Evolutionary conservation across 768 basidiomycete genomes (phyloP).

Genomic region (Hygrophoropsis aurantiaca): DNA sequence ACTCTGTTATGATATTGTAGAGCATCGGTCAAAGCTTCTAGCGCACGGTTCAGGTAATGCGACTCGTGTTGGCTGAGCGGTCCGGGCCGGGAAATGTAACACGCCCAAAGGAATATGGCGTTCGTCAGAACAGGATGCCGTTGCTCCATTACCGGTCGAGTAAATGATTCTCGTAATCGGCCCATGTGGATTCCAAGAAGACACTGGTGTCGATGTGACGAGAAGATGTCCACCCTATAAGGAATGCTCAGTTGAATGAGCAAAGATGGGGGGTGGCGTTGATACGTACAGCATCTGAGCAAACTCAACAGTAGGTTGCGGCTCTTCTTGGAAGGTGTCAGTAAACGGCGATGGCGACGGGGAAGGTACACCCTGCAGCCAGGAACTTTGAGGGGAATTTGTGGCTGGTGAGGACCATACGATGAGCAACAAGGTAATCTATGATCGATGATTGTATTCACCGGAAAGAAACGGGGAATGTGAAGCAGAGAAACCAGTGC

Average conservation of each 20-base stretch:
- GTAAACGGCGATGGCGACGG: conserved; percentile 56
- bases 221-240: conserved; percentile 69
- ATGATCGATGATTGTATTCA: conserved; percentile 21
- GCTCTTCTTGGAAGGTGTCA: conserved; percentile 45
- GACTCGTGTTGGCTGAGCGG: conserved; percentile 70
- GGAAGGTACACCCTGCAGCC: conserved; percentile 48
- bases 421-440: conserved; percentile 4
- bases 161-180: conserved; percentile 61
- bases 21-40: conserved; percentile 63
- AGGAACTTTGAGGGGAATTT: conserved; percentile 52
- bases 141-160: conserved; percentile 53
- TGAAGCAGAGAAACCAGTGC: conserved; percentile 50
- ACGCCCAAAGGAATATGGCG: conserved; percentile 81
- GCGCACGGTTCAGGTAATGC: conserved; percentile 64
- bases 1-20: conserved; percentile 54
- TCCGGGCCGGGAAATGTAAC: conserved; percentile 74
- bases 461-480: conserved; percentile 62
- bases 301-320: conserved; percentile 56
- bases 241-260: conserved; percentile 6
- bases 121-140: conserved; percentile 78
- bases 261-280: conserved; percentile 7
- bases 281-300: conserved; percentile 63
- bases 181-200: conserved; percentile 71
- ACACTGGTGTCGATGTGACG: conserved; percentile 73
- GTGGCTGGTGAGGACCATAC: conserved; percentile 30